These are phyloP conservation scores for Cordyceps cicadae DNA, from an alignment of 2,329 filamentous ascomycete genomes.

Conservation along the genomic window DNA sequence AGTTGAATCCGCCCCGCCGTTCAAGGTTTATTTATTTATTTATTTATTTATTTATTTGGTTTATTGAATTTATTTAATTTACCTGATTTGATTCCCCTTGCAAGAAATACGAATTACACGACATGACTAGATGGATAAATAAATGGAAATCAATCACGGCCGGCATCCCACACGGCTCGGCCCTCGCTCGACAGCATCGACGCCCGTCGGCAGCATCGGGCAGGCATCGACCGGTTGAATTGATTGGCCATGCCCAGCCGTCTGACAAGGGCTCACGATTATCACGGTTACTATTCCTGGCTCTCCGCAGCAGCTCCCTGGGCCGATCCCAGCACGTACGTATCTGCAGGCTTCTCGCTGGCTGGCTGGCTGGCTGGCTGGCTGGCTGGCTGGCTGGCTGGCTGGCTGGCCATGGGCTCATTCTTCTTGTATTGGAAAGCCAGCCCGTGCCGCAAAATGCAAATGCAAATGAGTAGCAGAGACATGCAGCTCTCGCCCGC, in stretches of 20 bases:
- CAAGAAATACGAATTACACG: no score
- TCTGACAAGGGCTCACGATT: not conserved
- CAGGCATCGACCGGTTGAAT: not conserved
- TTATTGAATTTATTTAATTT: no score
- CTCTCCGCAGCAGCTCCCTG: not conserved
- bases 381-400: no score
- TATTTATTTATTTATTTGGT: no score
- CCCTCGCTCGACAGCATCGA: not conserved
- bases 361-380: no score
- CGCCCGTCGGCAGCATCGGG: not conserved
- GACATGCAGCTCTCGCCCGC: constrained; percentile 5
- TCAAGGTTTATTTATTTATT: no score
- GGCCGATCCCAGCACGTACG: not conserved
- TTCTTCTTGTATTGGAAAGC: constrained; percentile 2
- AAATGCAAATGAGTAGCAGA: constrained; percentile 9
- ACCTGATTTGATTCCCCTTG: no score
- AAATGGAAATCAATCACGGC: not conserved
- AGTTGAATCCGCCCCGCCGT: no score
- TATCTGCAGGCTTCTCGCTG: constrained; percentile 3
- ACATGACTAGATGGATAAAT: not conserved
- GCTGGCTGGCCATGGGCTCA: not conserved
- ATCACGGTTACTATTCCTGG: not conserved
- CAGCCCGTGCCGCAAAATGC: not conserved
- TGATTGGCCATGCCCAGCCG: not conserved
- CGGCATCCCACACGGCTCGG: not conserved